phyloP scores from a whole-genome alignment of 306 rosid species.

The Medicago ruthenica region DNA sequence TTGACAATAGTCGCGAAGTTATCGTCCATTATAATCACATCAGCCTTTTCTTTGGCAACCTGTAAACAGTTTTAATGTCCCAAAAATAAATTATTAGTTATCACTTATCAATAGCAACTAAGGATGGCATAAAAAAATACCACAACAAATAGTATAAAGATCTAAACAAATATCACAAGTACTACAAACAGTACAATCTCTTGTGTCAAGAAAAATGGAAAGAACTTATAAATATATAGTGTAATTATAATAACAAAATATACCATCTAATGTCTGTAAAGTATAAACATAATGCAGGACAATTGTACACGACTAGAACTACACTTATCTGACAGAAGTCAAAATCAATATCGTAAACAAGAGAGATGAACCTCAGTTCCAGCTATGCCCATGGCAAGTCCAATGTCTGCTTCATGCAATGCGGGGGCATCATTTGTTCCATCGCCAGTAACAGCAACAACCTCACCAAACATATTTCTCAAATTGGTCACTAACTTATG shows the following conservation, averaged over 20 bases:
- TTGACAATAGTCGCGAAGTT: constrained; percentile 83
- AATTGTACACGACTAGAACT: constrained; percentile 7
- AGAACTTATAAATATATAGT: background rate
- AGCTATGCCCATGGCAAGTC: constrained; percentile 99
- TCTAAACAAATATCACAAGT: constrained; percentile 2
- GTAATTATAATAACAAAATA: constrained; percentile 24
- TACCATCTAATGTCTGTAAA: background rate
- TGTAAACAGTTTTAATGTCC: constrained; percentile 47
- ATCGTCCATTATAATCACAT: constrained; percentile 89
- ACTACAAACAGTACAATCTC: background rate
- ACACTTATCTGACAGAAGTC: background rate
- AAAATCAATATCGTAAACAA: constrained; percentile 7
- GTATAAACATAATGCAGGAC: constrained; percentile 8
- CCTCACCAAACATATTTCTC: constrained; percentile 74
- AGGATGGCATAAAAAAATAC: background rate
- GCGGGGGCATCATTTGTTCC: constrained; percentile 99
- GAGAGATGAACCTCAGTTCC: constrained; percentile 83
- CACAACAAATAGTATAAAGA: background rate
- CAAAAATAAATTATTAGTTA: constrained; percentile 14
- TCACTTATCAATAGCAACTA: constrained; percentile 32
- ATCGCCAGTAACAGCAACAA: constrained; percentile 97
- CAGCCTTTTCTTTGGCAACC: constrained; percentile 98
- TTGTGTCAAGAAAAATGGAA: background rate
- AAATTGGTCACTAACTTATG: constrained; percentile 73
- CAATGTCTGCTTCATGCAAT: constrained; percentile 90